A percentile compares a stretch with the other conserved stretches of the same genome.
phyloP scores from a whole-genome alignment of 768 basidiomycete genomes.

The Lactifluus echinatus region DNA sequence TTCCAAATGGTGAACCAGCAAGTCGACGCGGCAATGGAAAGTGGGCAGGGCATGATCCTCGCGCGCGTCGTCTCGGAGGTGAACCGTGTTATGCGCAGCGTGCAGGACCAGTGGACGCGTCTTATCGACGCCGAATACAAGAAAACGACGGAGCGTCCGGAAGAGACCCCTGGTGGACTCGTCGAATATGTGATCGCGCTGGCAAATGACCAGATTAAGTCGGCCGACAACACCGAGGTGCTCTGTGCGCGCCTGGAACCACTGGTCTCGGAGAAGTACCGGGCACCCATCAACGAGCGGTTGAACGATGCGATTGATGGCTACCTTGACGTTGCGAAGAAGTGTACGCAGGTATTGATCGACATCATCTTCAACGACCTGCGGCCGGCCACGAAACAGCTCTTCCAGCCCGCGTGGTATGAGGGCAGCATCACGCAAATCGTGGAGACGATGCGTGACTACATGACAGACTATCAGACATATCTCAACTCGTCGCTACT shows the following conservation, averaged over 20 bases:
- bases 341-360: constrained; percentile 90
- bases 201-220: constrained; percentile 96
- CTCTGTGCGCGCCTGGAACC: constrained; percentile 80
- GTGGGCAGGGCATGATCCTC: constrained; percentile 89
- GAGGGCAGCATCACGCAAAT: constrained; percentile 82
- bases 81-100: constrained; percentile 80
- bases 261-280: constrained; percentile 89
- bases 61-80: constrained; percentile 83
- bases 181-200: constrained; percentile 96
- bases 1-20: constrained; percentile 99
- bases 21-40: constrained; percentile 89
- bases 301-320: constrained; percentile 97
- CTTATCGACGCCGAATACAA: constrained; percentile 79
- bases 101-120: constrained; percentile 84
- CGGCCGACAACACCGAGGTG: constrained; percentile 87
- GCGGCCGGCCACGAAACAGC: constrained; percentile 71
- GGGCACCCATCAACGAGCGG: constrained; percentile 68
- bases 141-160: constrained; percentile 80
- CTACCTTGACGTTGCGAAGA: constrained; percentile 96
- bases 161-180: constrained; percentile 78
- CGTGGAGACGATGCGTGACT: constrained; percentile 92
- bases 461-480: constrained; percentile 89
- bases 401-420: constrained; percentile 87
- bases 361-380: constrained; percentile 94
- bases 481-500: constrained; percentile 87